Conservation (phyloP, 2,329 filamentous ascomycete species). For the Fusarium chuoi region DNA sequence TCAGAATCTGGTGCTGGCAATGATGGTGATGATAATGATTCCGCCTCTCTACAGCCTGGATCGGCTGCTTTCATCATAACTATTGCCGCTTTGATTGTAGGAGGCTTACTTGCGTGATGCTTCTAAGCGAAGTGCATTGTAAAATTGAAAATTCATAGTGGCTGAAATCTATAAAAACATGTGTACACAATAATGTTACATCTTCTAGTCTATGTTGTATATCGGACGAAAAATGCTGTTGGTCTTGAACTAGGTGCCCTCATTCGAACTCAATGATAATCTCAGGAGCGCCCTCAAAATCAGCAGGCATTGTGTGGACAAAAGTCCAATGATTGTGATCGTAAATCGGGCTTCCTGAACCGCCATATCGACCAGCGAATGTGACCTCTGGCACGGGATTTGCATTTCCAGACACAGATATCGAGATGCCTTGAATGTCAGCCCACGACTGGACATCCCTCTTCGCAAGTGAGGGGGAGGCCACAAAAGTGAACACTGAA, state of each 20-base stretch:
- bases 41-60: slow-evolving; percentile 36
- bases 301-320: neutral
- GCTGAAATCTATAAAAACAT: neutral
- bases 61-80: slow-evolving; percentile 40
- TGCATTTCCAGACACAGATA: slow-evolving; percentile 6
- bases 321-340: slow-evolving; percentile 13
- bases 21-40: slow-evolving; percentile 18
- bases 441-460: slow-evolving; percentile 14
- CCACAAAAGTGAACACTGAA: slow-evolving; percentile 13
- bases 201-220: too few relatives aligned
- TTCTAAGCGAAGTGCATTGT: neutral
- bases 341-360: slow-evolving; percentile 9
- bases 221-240: neutral
- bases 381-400: neutral
- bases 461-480: slow-evolving; percentile 11
- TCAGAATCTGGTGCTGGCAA: neutral
- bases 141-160: neutral
- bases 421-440: slow-evolving; percentile 2
- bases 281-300: slow-evolving; percentile 2
- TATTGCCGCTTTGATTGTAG: slow-evolving; percentile 43
- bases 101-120: slow-evolving; percentile 44
- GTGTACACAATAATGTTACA: neutral
- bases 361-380: slow-evolving; percentile 12
- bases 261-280: slow-evolving; percentile 15
- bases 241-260: neutral